Evolutionary conservation across 495 filamentous ascomycete genomes (phyloP).

Genomic region (Usnea hakonensis): DNA sequence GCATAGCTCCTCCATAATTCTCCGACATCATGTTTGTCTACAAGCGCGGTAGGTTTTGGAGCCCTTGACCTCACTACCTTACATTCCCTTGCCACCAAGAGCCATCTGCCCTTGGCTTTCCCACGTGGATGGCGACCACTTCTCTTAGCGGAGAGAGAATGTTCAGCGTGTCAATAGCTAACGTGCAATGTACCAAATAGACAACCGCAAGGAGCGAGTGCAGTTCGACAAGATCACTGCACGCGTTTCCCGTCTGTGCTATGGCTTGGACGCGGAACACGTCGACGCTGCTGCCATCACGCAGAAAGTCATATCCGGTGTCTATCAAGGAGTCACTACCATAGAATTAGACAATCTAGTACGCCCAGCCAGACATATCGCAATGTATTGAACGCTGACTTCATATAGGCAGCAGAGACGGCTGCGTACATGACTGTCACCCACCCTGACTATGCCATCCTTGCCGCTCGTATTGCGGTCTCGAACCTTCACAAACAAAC

Average conservation of each 20-base stretch:
- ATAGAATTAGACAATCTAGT: slow-evolving; percentile 95
- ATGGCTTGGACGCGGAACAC: slow-evolving; percentile 92
- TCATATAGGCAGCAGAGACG: slow-evolving; percentile 82
- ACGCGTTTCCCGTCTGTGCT: slow-evolving; percentile 93
- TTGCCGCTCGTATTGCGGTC: slow-evolving; percentile 95
- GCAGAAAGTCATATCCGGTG: slow-evolving; percentile 97
- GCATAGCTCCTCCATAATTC: neutral
- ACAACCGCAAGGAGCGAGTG: slow-evolving; percentile 98
- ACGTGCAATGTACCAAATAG: slow-evolving; percentile 39
- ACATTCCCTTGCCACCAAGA: neutral
- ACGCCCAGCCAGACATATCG: slow-evolving; percentile 15
- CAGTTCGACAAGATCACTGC: slow-evolving; percentile 99
- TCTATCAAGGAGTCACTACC: slow-evolving; percentile 96
- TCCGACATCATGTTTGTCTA: slow-evolving; percentile 54
- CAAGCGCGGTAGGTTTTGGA: slow-evolving; percentile 53
- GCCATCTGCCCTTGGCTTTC: neutral
- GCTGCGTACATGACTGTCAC: slow-evolving; percentile 99
- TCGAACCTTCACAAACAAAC: slow-evolving; percentile 99
- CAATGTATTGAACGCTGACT: slow-evolving; percentile 3
- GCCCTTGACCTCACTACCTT: neutral
- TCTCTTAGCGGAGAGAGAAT: neutral
- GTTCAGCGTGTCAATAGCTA: neutral
- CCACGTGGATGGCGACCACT: neutral
- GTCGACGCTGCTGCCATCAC: slow-evolving; percentile 97
- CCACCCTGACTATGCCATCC: slow-evolving; percentile 97